phyloP scores from a whole-genome alignment of 1,139 yeast genomes.

The Suhomyces bolitotheri region DNA sequence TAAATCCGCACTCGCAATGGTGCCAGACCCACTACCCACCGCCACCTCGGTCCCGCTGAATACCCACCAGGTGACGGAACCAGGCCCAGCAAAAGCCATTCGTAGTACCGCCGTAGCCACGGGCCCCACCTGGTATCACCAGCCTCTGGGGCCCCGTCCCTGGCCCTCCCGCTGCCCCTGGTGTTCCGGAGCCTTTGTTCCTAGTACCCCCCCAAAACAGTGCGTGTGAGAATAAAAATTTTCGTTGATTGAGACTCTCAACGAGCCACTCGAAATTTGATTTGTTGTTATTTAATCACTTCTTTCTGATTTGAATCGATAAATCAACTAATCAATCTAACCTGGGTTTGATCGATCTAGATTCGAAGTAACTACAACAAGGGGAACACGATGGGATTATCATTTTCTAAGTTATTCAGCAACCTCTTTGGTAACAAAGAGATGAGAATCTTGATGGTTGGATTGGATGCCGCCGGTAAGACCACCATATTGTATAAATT shows the following conservation, averaged over 20 bases:
- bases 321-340: constrained; percentile 12
- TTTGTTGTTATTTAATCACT: constrained; percentile 15
- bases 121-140: background rate
- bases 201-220: constrained; percentile 8
- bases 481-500: constrained; percentile 87
- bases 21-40: too few species aligned
- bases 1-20: constrained; percentile 1
- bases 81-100: background rate
- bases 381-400: constrained; percentile 66
- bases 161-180: background rate
- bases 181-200: constrained; percentile 4
- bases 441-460: constrained; percentile 94
- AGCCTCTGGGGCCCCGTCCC: background rate
- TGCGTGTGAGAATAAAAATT: constrained; percentile 15
- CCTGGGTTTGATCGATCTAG: constrained; percentile 8
- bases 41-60: too few species aligned
- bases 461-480: constrained; percentile 91
- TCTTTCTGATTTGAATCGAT: constrained; percentile 12
- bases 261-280: constrained; percentile 12
- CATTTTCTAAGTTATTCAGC: constrained; percentile 82
- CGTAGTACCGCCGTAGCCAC: background rate
- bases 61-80: too few species aligned
- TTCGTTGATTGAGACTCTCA: constrained; percentile 12
- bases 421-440: constrained; percentile 82
- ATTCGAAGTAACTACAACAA: constrained; percentile 6